Evolutionary conservation across 495 filamentous ascomycete species (phyloP), one percentile per base, ranked within the genome.

Genomic region (Clavariopsis aquatica): DNA sequence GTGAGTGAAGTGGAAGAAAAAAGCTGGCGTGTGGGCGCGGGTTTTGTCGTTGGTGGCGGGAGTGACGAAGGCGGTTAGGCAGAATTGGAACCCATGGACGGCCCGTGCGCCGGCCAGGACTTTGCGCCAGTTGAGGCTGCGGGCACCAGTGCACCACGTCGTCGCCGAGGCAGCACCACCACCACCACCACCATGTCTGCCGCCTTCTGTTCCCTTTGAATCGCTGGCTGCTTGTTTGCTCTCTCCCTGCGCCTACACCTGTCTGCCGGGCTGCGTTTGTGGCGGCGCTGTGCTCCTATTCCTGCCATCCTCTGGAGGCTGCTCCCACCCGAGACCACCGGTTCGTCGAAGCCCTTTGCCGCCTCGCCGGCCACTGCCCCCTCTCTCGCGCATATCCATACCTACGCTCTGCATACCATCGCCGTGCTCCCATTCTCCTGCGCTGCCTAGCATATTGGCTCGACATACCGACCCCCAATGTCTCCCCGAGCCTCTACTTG

Each of bases 51-150:
- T 5, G 53, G n/a, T n/a, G n/a, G n/a, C n/a, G 26, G 55, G 55
- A 20, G 36, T 36, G 4, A 27, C 34, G 47, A 51, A 51, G 47
- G 45, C 45, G 45, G 45, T 47, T 34, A 57, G 53, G 53, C 53
- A 57, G 53, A 57, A 57, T 23, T 47, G 5, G 15, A 23, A 23
- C 7, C 17, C 47, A 27, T 54, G 24, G 52, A 17, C 13, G 52
- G 38, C 38, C 38, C 38, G 38, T 7, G 38, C 38, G 38, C 38
- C 31, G 31, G 38, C 15, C 8, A 7, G 12, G 38, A 43, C 38
- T 43, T 43, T 43, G 38, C 38, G 38, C 8, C 38, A 3, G 38
- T 43, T 9, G 38, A 43, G 38, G 38, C 38, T 43, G 38, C 38
- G 38, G 38, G 13, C 13, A n/a, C 38, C 38, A n/a, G n/a, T n/a